Base-by-base conservation (phyloP, 495 filamentous ascomycete genomes). In the Lophiostoma macrostomum region DNA sequence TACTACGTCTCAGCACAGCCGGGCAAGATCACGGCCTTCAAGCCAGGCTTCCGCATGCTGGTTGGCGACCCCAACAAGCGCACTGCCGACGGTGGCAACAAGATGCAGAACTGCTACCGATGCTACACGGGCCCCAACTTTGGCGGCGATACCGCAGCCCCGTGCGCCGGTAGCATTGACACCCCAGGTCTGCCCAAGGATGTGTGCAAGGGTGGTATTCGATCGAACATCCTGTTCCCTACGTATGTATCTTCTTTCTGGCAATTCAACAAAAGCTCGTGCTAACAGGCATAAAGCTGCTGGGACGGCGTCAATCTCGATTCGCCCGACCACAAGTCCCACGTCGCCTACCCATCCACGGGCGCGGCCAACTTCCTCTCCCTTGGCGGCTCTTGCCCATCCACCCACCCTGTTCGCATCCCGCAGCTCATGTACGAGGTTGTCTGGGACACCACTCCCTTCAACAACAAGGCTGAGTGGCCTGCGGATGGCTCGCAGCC, bases 21-120 rank as follows among this genome's bases (percentile, higher is more conserved):
- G 7, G 56, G 66, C 24, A 58, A 58, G 54, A 68, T 77, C 29
- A 76, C 72, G 7, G 74, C 71, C 48, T 77, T 77, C 40, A 50
- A 52, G 34, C 54, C 54, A n/a, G 53, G 54, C 10, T 58, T 58
- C 54, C 54, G 54, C 22, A 58, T 58, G 54, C 40, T 51, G 22
- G 40, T 51, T 20, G 54, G 54, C 25, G 54, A 58, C 47, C 37
- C 48, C 29, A 52, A 7, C 14, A 36, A 25, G 18, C 46, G 54
- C n/a, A 52, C 47, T 18, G 22, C 30, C 10, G 42, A 46, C 18
- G 10, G 28, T 20, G 36, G 30, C 16, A n/a, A 43, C 37, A 58
- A 47, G 48, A 43, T 11, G 29, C 54, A 58, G 38, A 58, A 58
- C 38, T 50, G 48, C 43, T 56, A 31, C 53, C 53, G 53, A 13